Percentiles rank a stretch among this genome's conserved stretches.
phyloP scores from a whole-genome alignment of 208 protist species.

The Angomonas ambiguus region DNA sequence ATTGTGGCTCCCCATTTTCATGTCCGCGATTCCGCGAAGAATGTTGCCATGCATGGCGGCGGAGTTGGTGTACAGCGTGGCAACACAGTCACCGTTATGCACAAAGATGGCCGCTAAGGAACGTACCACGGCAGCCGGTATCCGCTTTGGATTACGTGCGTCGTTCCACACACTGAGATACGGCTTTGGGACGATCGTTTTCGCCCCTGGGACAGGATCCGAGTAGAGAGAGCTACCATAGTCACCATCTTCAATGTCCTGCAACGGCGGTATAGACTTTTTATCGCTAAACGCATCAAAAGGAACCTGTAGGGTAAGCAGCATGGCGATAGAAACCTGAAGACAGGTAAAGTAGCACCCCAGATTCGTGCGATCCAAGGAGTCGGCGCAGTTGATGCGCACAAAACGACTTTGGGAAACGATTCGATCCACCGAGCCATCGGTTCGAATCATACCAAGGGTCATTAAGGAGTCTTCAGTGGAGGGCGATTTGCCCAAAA shows the following conservation, averaged over 20 bases:
- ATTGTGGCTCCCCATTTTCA: slow-evolving; percentile 58
- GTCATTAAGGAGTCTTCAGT: slow-evolving; percentile 59
- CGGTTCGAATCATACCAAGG: slow-evolving; percentile 48
- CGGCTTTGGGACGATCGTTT: slow-evolving; percentile 38
- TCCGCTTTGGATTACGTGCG: slow-evolving; percentile 40
- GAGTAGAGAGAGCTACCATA: slow-evolving; percentile 24
- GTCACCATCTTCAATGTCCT: slow-evolving; percentile 35
- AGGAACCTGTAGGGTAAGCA: slow-evolving; percentile 52
- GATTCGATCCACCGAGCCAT: slow-evolving; percentile 38
- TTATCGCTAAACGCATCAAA: slow-evolving; percentile 48
- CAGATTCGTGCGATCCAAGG: slow-evolving; percentile 93
- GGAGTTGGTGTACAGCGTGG: slow-evolving; percentile 91
- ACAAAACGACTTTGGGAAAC: slow-evolving; percentile 76
- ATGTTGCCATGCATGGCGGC: slow-evolving; percentile 90
- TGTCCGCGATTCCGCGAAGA: slow-evolving; percentile 74
- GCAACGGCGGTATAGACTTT: slow-evolving; percentile 38
- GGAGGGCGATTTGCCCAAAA: slow-evolving; percentile 32
- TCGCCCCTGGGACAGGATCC: slow-evolving; percentile 32
- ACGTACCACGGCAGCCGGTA: slow-evolving; percentile 48
- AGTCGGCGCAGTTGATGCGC: slow-evolving; percentile 93
- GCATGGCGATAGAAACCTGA: slow-evolving; percentile 77
- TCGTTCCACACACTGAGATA: slow-evolving; percentile 74
- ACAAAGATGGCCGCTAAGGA: slow-evolving; percentile 72
- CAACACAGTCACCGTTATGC: slow-evolving; percentile 87
- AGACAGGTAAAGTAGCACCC: slow-evolving; percentile 89